Base-by-base conservation (phyloP, 1,284 basidiomycete species). In the Volvariella surrecta region DNA sequence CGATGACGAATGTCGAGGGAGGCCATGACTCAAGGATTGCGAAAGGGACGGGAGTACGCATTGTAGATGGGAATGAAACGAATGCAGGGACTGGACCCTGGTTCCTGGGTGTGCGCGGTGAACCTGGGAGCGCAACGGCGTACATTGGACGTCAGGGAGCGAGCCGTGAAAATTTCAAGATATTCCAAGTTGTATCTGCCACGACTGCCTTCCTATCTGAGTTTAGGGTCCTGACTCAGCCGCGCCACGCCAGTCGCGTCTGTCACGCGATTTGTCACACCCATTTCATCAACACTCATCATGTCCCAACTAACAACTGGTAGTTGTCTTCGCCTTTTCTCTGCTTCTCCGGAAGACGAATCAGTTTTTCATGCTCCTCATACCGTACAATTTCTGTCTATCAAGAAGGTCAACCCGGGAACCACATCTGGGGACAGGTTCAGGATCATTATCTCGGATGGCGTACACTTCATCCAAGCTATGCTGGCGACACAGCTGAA, bases 401-500 rank as follows among this genome's bases (percentile, higher is more conserved):
- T 92, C 49, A 93, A 89, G 63, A 81, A 79, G 55, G 82, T 94
- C 37, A 66, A 66, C 18, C 72, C 63, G 56, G 65, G 57, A 50
- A 57, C 68, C 54, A 63, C 58, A 59, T 67, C 54, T 24, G 37
- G 52, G 18, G 48, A 51, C 49, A 70, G 85, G 48, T 82, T 76
- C 61, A 77, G 84, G 47, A 71, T 86, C 46, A 82, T 88, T 54
- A 64, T 88, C 24, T 87, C 85, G 1, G 93, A 96, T 60, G 90
- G 93, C 37, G 65, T 71, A 24, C 66, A 88, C 55, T 94, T 89
- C 58, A 71, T 89, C 42, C 93, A 95, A 62, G 83, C 89, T 22
- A 98, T 99, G 96, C 73, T 99, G 32, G 90, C 92, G 3, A 96
- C 94, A 0, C 89, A 93, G 59, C 74, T 94, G 42, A 97, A 97